Percentiles rank a stretch among this genome's conserved stretches.
phyloP scores from a whole-genome alignment of 2,329 filamentous ascomycete species.

The Epichloe glyceriae region DNA sequence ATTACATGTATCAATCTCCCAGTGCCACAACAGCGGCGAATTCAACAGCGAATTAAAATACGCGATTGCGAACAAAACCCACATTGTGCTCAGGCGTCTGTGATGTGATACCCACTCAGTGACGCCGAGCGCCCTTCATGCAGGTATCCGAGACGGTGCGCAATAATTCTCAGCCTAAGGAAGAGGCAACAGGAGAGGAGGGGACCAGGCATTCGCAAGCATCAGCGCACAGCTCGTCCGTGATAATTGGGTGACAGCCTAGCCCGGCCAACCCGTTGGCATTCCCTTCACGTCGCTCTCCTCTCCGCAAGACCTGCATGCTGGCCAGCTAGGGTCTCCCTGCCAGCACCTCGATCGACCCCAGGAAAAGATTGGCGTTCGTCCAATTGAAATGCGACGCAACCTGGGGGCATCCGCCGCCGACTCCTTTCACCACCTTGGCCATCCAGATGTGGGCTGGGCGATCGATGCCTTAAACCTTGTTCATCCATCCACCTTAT shows the following conservation, averaged over 20 bases:
- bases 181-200: too few species aligned
- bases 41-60: too few species aligned
- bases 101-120: too few species aligned
- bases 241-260: too few species aligned
- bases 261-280: slow-evolving; percentile 7
- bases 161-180: neutral
- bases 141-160: neutral
- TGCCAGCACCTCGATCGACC: slow-evolving; percentile 1
- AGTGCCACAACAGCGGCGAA: too few species aligned
- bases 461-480: neutral
- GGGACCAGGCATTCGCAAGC: too few species aligned
- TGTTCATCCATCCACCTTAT: too few species aligned
- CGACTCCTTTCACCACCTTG: neutral
- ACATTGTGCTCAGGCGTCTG: too few species aligned
- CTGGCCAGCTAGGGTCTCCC: neutral
- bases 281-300: neutral
- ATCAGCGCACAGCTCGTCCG: neutral
- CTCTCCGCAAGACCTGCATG: neutral
- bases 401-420: neutral
- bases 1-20: neutral
- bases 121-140: neutral
- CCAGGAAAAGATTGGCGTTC: slow-evolving; percentile 1
- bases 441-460: neutral
- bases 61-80: too few species aligned
- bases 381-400: slow-evolving; percentile 1